Percentiles rank a stretch among this genome's conserved stretches.
Evolutionary conservation across 202 grass and related monocot species (phyloP).

Genomic region (Musa balbisiana): DNA sequence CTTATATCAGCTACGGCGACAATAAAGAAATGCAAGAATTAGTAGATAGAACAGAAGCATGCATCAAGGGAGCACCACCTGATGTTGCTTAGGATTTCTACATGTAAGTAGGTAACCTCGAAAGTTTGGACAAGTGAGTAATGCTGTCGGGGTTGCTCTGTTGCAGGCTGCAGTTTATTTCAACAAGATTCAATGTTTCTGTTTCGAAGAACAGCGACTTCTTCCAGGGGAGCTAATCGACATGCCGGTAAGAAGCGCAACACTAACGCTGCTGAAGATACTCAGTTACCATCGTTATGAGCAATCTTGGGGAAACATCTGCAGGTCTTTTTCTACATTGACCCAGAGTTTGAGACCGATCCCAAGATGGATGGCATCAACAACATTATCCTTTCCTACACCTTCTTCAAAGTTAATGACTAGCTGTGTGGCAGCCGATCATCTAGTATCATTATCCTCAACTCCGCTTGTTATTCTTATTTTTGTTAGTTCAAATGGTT

Average conservation of each 20-base stretch:
- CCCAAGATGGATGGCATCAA: constrained; percentile 92
- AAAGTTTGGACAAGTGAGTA: background rate
- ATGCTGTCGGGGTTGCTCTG: background rate
- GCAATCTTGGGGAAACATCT: background rate
- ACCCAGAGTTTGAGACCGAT: constrained; percentile 95
- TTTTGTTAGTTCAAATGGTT: too few species aligned
- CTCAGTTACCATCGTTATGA: background rate
- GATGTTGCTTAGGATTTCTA: background rate
- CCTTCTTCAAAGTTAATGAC: constrained; percentile 87
- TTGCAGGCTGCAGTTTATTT: constrained; percentile 86
- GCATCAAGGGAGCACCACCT: background rate
- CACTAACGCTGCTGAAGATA: background rate
- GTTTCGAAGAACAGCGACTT: constrained; percentile 96
- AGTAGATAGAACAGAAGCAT: too few species aligned
- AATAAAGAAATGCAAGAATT: too few species aligned
- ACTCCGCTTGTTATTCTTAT: too few species aligned
- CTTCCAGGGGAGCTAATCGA: constrained; percentile 98
- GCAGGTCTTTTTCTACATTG: constrained; percentile 98
- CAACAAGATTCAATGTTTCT: constrained; percentile 99
- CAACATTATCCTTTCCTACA: constrained; percentile 94
- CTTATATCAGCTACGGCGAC: too few species aligned
- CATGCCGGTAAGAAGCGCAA: constrained; percentile 64
- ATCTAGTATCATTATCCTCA: too few species aligned
- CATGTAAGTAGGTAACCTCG: too few species aligned
- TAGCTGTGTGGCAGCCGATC: too few species aligned